These are phyloP conservation scores for Elsinoe arachidis DNA, from an alignment of 2,329 filamentous ascomycete genomes.

Conservation along the genomic window DNA sequence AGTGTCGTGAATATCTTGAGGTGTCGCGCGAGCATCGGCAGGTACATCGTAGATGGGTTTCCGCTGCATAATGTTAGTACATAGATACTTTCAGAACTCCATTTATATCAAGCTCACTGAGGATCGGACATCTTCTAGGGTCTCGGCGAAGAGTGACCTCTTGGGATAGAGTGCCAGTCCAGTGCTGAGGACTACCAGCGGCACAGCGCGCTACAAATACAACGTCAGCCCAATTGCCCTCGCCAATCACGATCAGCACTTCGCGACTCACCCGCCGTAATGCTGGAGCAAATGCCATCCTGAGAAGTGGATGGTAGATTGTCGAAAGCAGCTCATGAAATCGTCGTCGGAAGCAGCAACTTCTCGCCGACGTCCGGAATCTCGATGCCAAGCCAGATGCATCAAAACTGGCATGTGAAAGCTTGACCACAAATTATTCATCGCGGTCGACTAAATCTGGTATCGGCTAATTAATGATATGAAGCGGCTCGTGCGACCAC, in stretches of 20 bases:
- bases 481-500: slow-evolving; percentile 33
- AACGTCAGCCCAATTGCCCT: slow-evolving; percentile 13
- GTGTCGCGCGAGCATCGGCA: slow-evolving; percentile 37
- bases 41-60: slow-evolving; percentile 72
- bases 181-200: slow-evolving; percentile 38
- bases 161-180: slow-evolving; percentile 40
- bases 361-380: slow-evolving; percentile 5
- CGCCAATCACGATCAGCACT: neutral
- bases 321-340: neutral
- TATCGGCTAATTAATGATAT: slow-evolving; percentile 17
- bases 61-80: slow-evolving; percentile 23
- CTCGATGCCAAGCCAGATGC: slow-evolving; percentile 3
- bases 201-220: slow-evolving; percentile 39
- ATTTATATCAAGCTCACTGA: slow-evolving; percentile 19
- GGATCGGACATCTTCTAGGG: slow-evolving; percentile 25
- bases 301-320: slow-evolving; percentile 17
- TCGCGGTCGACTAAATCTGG: too few species aligned
- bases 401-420: neutral
- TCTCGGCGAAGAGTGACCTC: slow-evolving; percentile 42
- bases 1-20: slow-evolving; percentile 26
- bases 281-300: slow-evolving; percentile 47
- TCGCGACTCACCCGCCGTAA: slow-evolving; percentile 42
- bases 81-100: neutral
- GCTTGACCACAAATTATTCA: neutral
- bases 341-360: slow-evolving; percentile 2